Evolutionary conservation across 2,329 filamentous ascomycete species (phyloP), one percentile per base, ranked within the genome.

Genomic region (Fusarium scirpi): DNA sequence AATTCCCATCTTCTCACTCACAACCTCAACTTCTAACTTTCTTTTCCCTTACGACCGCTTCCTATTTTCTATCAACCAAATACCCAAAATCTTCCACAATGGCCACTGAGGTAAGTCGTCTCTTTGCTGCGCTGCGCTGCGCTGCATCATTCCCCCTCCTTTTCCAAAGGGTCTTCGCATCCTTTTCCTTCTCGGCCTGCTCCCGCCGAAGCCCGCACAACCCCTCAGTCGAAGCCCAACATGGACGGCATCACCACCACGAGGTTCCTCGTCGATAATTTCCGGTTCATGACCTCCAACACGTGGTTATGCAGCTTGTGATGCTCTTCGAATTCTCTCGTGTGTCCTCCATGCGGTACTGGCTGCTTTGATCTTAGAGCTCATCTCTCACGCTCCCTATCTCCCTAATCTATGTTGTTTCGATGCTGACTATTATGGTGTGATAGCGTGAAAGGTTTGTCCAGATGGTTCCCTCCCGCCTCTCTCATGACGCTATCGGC

Each of bases 371-470:
- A 34, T 30, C 40, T 46, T 58, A 53, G 43, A 49, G 38, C 58
- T 57, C 57, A 58, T 57, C 51, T 58, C 65, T 58, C 46, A 27
- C 25, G 43, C 57, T 48, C 53, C 58, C 58, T 63, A 62, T 62
- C 59, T 70, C 53, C 30, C 58, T 59, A 45, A 57, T 47, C 49
- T 65, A 62, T 25, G 55, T 58, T 52, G 45, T 65, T 62, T 69
- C 65, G 45, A 71, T 81, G 77, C 82, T 82, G 78, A 80, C 79
- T 72, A 54, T 69, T 78, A 59, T 76, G 69, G 74, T 75, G 77
- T 65, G 77, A 74, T 81, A 91, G 90, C 90, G 90, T 86, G 90
- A 91, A 84, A 91, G 87, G 90, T 91, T 90, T 80, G 83, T 83
- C 70, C 65, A 67, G 57, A 62, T 61, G 25, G 40, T 57, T 41